Evolutionary conservation across 192 early-diverging fungal species (phyloP).

Genomic region (Gryganskiella cystojenkinii): DNA sequence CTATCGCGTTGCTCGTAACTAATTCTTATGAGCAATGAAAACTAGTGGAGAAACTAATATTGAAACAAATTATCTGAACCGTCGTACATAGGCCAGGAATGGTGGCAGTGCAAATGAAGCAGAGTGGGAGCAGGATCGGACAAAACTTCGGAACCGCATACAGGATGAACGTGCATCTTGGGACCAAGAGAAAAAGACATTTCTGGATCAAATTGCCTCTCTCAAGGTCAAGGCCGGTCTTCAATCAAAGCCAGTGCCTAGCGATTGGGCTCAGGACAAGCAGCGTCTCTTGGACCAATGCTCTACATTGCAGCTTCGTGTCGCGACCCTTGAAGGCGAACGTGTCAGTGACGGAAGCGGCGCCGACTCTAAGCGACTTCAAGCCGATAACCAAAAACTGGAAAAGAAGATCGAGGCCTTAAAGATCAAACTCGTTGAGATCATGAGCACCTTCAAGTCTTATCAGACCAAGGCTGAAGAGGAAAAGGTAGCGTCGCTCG

Average conservation of each 20-base stretch:
- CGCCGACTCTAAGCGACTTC: slow-evolving; percentile 5
- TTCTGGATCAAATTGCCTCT: slow-evolving; percentile 46
- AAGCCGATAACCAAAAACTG: slow-evolving; percentile 18
- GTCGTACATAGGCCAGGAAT: not conserved
- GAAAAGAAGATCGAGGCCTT: slow-evolving; percentile 27
- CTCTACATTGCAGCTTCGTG: slow-evolving; percentile 20
- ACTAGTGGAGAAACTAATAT: no score
- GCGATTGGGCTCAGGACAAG: slow-evolving; percentile 44
- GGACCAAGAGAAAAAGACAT: slow-evolving; percentile 36
- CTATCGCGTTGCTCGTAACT: not conserved
- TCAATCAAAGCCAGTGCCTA: slow-evolving; percentile 25
- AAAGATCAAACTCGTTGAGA: slow-evolving; percentile 25
- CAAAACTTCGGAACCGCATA: slow-evolving; percentile 16
- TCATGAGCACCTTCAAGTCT: slow-evolving; percentile 21
- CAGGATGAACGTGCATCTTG: slow-evolving; percentile 22
- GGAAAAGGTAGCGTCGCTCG: not conserved
- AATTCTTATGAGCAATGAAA: no score
- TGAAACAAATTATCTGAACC: no score
- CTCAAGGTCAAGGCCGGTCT: slow-evolving; percentile 38
- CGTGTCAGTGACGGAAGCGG: not conserved
- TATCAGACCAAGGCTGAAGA: slow-evolving; percentile 14
- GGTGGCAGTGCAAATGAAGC: slow-evolving; percentile 19
- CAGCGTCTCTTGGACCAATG: slow-evolving; percentile 24
- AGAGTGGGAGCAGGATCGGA: slow-evolving; percentile 27
- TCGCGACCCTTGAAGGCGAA: slow-evolving; percentile 29